A percentile compares a stretch with the other conserved stretches of the same genome.
Evolutionary conservation across 148 eudicot species (phyloP).

Genomic region (Gaultheria prostrata): DNA sequence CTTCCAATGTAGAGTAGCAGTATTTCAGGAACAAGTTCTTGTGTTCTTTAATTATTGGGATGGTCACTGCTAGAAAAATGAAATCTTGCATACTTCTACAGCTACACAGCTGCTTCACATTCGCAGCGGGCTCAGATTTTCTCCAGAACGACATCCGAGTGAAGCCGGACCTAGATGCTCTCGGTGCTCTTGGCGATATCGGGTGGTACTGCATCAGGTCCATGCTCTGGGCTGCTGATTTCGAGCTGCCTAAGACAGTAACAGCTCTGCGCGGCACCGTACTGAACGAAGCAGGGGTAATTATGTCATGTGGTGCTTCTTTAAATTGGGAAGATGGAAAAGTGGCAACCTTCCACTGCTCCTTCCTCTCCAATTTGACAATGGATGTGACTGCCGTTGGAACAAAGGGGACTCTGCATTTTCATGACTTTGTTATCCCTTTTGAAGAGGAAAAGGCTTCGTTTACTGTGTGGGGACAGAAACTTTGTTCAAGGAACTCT

Average conservation of each 20-base stretch:
- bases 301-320: slow-evolving; percentile 14
- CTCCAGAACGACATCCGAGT: slow-evolving; percentile 61
- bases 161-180: slow-evolving; percentile 53
- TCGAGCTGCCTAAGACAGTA: slow-evolving; percentile 12
- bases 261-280: slow-evolving; percentile 2
- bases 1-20: no score
- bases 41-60: not conserved
- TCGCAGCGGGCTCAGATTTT: slow-evolving; percentile 33
- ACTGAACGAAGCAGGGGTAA: slow-evolving; percentile 3
- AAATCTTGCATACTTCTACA: slow-evolving; percentile 12
- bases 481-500: not conserved
- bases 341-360: slow-evolving; percentile 11
- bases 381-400: slow-evolving; percentile 7
- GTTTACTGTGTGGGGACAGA: not conserved
- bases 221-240: slow-evolving; percentile 14
- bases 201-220: slow-evolving; percentile 14
- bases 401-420: slow-evolving; percentile 8
- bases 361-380: slow-evolving; percentile 1
- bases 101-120: slow-evolving; percentile 46
- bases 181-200: slow-evolving; percentile 55
- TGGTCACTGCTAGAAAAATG: not conserved
- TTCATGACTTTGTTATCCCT: slow-evolving; percentile 1
- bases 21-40: not conserved
- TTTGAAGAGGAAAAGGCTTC: slow-evolving; percentile 16
- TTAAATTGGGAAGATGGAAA: slow-evolving; percentile 14